Evolutionary conservation across 2,329 filamentous ascomycete genomes (phyloP), one percentile per base, ranked within the genome.

Genomic region (Colletotrichum sp.): DNA sequence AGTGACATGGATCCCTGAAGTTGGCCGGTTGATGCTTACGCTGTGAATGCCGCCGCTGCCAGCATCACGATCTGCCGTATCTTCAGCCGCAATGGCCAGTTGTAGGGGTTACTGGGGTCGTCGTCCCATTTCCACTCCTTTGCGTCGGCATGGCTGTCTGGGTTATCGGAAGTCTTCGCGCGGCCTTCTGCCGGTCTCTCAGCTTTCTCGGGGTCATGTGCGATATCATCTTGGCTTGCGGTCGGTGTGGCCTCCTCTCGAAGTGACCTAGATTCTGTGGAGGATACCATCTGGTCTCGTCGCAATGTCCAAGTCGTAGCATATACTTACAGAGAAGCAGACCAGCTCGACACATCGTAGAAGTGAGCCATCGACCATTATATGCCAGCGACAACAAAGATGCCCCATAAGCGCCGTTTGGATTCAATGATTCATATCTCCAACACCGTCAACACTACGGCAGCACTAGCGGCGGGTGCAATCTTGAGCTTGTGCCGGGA

Each of bases 41-140:
- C 82, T 1, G 86, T 77, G 28, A 90, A 85, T 18, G 82, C 86
- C 34, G 86, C 81, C 0, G 84, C 79, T 7, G 82, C 84, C 14
- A 82, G 81, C 80, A 82, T 86, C 26, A 79, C 79, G 4, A 85
- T 84, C 77, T 85, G 85, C 30, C 85, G 72, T 8, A 65, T 79
- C 78, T 89, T 87, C 71, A 82, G 86, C 78, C 81, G 79, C 3
- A 78, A 73, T 0, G 87, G 80, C 89, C 89, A 91, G 78, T 91
- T 91, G 75, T 84, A 85, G 1, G 88, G 89, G 73, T 90, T 90
- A n/a, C 84, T 79, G 0, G 83, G 80, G 55, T 88, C 87, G 0
- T 78, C 77, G 2, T 83, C 79, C 85, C 86, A 87, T 69, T 82
- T 74, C 76, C 66, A 64, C 10, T 13, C 7, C 21, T 68, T 14